Evolutionary conservation across 2,329 filamentous ascomycete genomes (phyloP), one percentile per base, ranked within the genome.

Genomic region (Berkeleyomyces rouxiae): DNA sequence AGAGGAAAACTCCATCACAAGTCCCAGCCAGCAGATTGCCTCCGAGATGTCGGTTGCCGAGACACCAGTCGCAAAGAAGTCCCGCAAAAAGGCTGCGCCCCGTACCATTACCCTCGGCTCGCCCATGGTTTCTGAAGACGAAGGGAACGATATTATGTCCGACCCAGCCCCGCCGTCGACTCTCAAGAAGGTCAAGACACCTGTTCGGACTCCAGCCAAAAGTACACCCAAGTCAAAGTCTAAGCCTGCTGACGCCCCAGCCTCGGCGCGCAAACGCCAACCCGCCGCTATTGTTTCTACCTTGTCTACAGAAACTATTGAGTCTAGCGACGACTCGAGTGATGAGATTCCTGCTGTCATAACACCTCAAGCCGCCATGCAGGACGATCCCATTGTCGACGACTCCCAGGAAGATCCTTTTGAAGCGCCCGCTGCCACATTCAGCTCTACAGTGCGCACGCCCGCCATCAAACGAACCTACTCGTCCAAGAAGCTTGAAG

Each of bases 321-420:
- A 67, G 33, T 7, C 65, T 60, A 33, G 63, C 51, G 11, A 67
- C 62, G 13, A 67, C 43, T 13, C 64, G 51, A 7, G 53, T 36
- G 37, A 46, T 39, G 11, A 57, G 42, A 61, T 61, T 13, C 60
- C 47, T 3, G 58, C 58, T 16, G 33, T 59, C 36, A 3, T 59
- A 6, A 39, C 57, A 23, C 36, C 13, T 0, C 36, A 49, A 7
- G 13, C 43, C 10, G 16, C 39, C n/a, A n/a, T 36, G 3, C 58
- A 33, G 9, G 16, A 60, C 11, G 10, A 23, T 9, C 60, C 49
- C 7, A 53, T 51, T 16, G 23, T 44, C 9, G 60, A 57, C 3
- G 40, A 53, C 7, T 43, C 58, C 7, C 36, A 57, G 16, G 23
- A 37, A 10, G 31, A 43, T 42, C n/a, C 33, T 39, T 40, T 42